Evolutionary conservation across 208 protist species (phyloP).

Genomic region (Kentomonas sorsogonicus): DNA sequence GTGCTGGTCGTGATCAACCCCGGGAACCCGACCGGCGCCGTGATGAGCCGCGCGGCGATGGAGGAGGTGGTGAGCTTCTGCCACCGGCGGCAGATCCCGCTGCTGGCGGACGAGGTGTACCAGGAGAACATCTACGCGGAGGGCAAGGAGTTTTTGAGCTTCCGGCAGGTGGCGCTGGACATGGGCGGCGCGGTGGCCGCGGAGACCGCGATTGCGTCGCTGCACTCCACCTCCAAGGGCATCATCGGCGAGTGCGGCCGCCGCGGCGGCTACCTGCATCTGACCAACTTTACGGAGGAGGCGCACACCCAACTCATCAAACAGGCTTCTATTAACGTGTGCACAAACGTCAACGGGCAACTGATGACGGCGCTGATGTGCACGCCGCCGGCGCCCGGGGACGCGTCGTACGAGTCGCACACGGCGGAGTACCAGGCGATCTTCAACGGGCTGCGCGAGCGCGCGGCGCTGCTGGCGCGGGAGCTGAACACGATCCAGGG

Average conservation of each 20-base stretch:
- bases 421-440: conserved; percentile 79
- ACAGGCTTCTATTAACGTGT: conserved; percentile 93
- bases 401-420: conserved; percentile 89
- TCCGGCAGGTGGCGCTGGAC: conserved; percentile 58
- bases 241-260: conserved; percentile 97
- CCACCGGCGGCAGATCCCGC: conserved; percentile 67
- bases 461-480: conserved; percentile 60
- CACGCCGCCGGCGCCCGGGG: conserved; percentile 88
- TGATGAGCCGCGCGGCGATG: conserved; percentile 76
- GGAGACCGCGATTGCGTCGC: conserved; percentile 75
- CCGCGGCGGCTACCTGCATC: conserved; percentile 97
- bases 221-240: conserved; percentile 99
- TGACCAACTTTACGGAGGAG: conserved; percentile 61
- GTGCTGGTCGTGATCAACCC: conserved; percentile 98
- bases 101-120: conserved; percentile 99
- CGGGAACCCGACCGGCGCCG: conserved; percentile 97
- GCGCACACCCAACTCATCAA: conserved; percentile 93
- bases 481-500: conserved; percentile 92
- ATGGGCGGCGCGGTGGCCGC: conserved; percentile 65
- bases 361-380: conserved; percentile 95
- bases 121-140: conserved; percentile 96
- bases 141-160: conserved; percentile 91
- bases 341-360: conserved; percentile 96
- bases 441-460: conserved; percentile 47
- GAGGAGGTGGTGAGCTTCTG: conserved; percentile 73